These are phyloP conservation scores for Blastomyces silverae DNA, from an alignment of 2,329 filamentous ascomycete genomes.

Conservation along the genomic window DNA sequence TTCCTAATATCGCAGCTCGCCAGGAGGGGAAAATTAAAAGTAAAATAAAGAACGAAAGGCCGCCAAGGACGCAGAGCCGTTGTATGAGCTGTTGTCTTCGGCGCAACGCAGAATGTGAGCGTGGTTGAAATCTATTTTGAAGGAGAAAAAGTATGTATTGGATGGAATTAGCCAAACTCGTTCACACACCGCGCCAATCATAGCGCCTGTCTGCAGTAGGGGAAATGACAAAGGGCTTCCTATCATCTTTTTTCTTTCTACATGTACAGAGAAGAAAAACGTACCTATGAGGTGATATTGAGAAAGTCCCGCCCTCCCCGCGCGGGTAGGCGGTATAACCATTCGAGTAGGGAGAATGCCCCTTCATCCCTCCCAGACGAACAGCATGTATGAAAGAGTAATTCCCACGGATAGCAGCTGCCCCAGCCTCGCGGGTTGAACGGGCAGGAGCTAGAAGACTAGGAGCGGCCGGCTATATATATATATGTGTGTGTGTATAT, in stretches of 20 bases:
- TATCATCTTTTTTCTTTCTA: neutral
- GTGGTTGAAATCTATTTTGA: constrained; percentile 67
- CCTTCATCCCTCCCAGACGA: constrained; percentile 62
- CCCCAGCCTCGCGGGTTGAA: constrained; percentile 15
- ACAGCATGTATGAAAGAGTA: constrained; percentile 28
- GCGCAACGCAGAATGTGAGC: constrained; percentile 65
- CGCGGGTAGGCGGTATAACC: constrained; percentile 64
- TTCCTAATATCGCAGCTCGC: constrained; percentile 54
- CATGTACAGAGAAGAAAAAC: neutral
- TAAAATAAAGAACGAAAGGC: constrained; percentile 54
- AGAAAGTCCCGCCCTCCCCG: constrained; percentile 63
- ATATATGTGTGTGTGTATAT: neutral
- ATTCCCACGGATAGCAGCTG: neutral
- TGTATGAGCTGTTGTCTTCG: constrained; percentile 66
- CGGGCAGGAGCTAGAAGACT: constrained; percentile 13
- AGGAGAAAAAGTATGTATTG: neutral
- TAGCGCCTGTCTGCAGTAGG: neutral
- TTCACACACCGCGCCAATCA: neutral
- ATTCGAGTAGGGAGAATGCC: constrained; percentile 79
- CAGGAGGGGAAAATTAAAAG: constrained; percentile 72
- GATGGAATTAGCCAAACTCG: constrained; percentile 1
- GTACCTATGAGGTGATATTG: constrained; percentile 83
- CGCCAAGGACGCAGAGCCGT: constrained; percentile 55
- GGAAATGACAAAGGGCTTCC: neutral
- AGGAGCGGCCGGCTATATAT: neutral